phyloP scores from a whole-genome alignment of 345 rosid species.

The Citrus australasica region DNA sequence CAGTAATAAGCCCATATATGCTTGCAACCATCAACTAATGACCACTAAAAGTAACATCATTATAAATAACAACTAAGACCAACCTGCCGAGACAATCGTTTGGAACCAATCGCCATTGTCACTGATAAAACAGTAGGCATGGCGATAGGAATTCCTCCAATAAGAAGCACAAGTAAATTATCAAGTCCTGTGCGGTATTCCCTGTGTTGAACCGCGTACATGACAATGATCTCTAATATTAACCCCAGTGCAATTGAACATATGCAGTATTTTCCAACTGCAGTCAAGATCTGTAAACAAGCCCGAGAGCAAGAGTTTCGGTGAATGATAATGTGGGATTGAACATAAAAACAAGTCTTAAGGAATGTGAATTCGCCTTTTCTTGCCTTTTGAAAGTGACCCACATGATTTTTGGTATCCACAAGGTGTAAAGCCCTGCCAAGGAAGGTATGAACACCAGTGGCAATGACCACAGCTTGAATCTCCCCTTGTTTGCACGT shows the following conservation, averaged over 20 bases:
- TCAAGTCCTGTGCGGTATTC: conserved; percentile 83
- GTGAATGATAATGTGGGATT: background rate
- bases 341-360: background rate
- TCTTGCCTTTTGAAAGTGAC: conserved; percentile 74
- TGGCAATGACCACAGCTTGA: conserved; percentile 82
- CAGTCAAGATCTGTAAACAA: conserved; percentile 58
- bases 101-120: conserved; percentile 69
- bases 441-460: conserved; percentile 83
- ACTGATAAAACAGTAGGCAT: conserved; percentile 71
- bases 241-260: conserved; percentile 84
- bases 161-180: conserved; percentile 62
- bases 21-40: background rate
- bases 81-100: conserved; percentile 59
- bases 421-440: conserved; percentile 92
- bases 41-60: background rate
- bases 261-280: conserved; percentile 82
- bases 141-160: conserved; percentile 74
- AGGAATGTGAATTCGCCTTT: background rate
- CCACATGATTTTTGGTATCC: conserved; percentile 80
- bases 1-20: background rate
- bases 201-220: conserved; percentile 80
- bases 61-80: conserved; percentile 1
- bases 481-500: conserved; percentile 92
- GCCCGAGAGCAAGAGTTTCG: background rate
- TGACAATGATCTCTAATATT: conserved; percentile 68